phyloP scores from a whole-genome alignment of 805 yeast species.

The Hanseniaspora guilliermondii region DNA sequence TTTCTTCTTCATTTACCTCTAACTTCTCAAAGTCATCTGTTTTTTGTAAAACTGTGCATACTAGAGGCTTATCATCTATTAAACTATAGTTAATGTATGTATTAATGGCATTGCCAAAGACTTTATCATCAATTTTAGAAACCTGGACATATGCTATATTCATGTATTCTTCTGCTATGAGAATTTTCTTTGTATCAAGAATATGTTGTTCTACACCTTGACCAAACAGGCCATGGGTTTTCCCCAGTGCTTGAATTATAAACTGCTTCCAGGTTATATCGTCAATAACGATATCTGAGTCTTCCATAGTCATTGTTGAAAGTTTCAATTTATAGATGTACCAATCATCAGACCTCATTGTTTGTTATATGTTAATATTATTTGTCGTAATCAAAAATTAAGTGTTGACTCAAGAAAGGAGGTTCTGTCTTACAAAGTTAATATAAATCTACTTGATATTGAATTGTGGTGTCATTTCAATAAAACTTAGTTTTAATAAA shows the following conservation, averaged over 20 bases:
- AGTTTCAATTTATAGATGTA: constrained; percentile 1
- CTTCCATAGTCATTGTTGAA: constrained; percentile 20
- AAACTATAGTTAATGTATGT: constrained; percentile 26
- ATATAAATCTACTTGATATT: too few species aligned
- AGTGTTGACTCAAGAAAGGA: too few species aligned
- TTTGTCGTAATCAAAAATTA: too few species aligned
- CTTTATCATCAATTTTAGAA: constrained; percentile 22
- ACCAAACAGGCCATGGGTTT: constrained; percentile 34
- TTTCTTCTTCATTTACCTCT: constrained; percentile 22
- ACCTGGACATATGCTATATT: constrained; percentile 23
- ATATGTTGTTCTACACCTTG: constrained; percentile 28
- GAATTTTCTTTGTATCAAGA: constrained; percentile 19
- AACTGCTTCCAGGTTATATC: constrained; percentile 32
- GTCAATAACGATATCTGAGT: constrained; percentile 22
- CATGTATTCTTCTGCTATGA: background rate
- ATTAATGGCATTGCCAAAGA: constrained; percentile 25
- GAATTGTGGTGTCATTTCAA: too few species aligned
- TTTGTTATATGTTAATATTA: background rate
- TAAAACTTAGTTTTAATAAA: too few species aligned
- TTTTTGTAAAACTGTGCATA: constrained; percentile 19
- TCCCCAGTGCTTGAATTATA: constrained; percentile 26
- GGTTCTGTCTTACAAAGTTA: too few species aligned
- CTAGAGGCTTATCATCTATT: constrained; percentile 21
- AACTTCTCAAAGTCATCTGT: constrained; percentile 20
- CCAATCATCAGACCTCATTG: constrained; percentile 12